A percentile compares a stretch with the other conserved stretches of the same genome.
phyloP scores from a whole-genome alignment of 768 basidiomycete species.

The Chalciporus sphaerocephalus region DNA sequence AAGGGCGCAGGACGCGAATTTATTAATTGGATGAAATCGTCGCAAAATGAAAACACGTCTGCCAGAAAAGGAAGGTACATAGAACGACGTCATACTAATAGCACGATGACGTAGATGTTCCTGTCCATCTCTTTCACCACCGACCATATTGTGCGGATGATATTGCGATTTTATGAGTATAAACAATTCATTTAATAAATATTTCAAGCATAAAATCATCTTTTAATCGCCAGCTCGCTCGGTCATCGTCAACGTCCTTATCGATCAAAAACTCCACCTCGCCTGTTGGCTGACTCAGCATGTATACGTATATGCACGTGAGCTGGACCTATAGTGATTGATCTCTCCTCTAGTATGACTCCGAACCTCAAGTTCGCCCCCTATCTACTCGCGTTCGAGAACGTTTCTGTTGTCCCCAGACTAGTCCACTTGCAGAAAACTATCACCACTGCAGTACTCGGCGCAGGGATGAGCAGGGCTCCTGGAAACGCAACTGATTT shows the following conservation, averaged over 20 bases:
- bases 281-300: neutral
- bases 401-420: constrained; percentile 22
- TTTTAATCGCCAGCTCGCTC: neutral
- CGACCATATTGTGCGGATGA: no score
- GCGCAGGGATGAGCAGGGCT: constrained; percentile 39
- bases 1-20: constrained; percentile 4
- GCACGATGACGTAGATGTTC: neutral
- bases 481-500: constrained; percentile 12
- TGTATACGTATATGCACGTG: no score
- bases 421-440: constrained; percentile 31
- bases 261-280: constrained; percentile 6
- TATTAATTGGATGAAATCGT: constrained; percentile 24
- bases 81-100: constrained; percentile 25
- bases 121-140: no score
- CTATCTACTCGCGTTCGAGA: constrained; percentile 27
- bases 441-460: constrained; percentile 36
- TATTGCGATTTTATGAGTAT: no score
- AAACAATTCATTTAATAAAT: no score
- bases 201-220: no score
- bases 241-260: constrained; percentile 1
- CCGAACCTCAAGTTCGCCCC: constrained; percentile 29
- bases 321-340: no score
- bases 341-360: constrained; percentile 9
- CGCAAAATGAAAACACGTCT: constrained; percentile 6
- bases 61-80: constrained; percentile 28